Evolutionary conservation across 495 filamentous ascomycete species (phyloP).

Genomic region (Penicillium paradoxum): DNA sequence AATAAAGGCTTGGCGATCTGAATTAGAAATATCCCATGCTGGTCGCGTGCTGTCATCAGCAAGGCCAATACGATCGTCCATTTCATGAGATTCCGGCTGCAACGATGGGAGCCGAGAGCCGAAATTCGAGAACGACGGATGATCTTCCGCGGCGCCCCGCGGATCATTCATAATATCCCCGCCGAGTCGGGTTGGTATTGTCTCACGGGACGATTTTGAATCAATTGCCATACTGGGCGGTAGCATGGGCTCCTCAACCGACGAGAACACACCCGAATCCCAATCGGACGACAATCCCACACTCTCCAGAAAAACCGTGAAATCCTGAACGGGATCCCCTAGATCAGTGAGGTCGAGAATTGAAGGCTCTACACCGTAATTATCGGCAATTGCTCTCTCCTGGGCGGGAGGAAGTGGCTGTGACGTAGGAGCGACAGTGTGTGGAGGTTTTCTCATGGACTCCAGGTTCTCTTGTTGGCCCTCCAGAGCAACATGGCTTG

Average conservation of each 20-base stretch:
- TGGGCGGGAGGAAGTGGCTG: slow-evolving; percentile 31
- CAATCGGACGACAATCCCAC: slow-evolving; percentile 49
- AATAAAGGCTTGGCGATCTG: slow-evolving; percentile 58
- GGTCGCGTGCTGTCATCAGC: slow-evolving; percentile 44
- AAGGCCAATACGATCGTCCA: slow-evolving; percentile 47
- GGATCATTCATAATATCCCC: slow-evolving; percentile 37
- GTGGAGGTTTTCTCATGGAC: slow-evolving; percentile 38
- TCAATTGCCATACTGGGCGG: slow-evolving; percentile 36
- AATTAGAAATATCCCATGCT: slow-evolving; percentile 61
- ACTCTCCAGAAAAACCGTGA: slow-evolving; percentile 47
- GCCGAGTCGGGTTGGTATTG: slow-evolving; percentile 26
- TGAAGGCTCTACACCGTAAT: slow-evolving; percentile 45
- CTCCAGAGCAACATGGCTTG: slow-evolving; percentile 47
- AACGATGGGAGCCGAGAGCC: slow-evolving; percentile 65
- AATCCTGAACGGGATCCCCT: slow-evolving; percentile 47
- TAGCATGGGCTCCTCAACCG: slow-evolving; percentile 42
- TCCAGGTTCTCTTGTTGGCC: slow-evolving; percentile 44
- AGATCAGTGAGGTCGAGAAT: slow-evolving; percentile 44
- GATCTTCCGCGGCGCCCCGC: slow-evolving; percentile 35
- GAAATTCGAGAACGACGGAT: slow-evolving; percentile 56
- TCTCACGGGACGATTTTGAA: slow-evolving; percentile 34
- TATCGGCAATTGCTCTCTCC: slow-evolving; percentile 42
- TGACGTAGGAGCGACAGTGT: slow-evolving; percentile 25
- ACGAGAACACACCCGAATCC: slow-evolving; percentile 47
- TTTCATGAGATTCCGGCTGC: slow-evolving; percentile 58